Evolutionary conservation across 768 basidiomycete genomes (phyloP).

Genomic region (Naganishia friedmannii): DNA sequence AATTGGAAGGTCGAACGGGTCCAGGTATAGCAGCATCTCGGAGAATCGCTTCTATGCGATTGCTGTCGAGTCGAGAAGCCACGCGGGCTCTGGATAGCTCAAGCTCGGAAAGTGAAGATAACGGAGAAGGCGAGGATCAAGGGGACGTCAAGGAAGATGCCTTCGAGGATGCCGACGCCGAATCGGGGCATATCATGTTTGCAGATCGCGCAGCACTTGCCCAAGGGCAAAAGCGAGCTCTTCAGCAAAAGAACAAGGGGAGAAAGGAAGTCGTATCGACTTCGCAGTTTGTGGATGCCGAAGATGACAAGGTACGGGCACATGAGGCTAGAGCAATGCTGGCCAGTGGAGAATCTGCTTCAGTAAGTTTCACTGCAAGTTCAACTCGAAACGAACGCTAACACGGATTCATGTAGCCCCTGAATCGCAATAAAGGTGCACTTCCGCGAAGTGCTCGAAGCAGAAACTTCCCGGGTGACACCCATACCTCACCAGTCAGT

Average conservation of each 20-base stretch:
- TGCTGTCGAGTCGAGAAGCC: slow-evolving; percentile 25
- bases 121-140: slow-evolving; percentile 21
- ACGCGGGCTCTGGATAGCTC: background rate
- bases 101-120: background rate
- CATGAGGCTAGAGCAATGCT: slow-evolving; percentile 74
- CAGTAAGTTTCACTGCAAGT: slow-evolving; percentile 48
- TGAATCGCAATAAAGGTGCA: slow-evolving; percentile 32
- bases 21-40: slow-evolving; percentile 2
- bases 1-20: slow-evolving; percentile 65
- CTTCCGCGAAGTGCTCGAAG: slow-evolving; percentile 41
- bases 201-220: slow-evolving; percentile 43
- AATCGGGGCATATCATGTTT: slow-evolving; percentile 48
- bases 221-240: slow-evolving; percentile 32
- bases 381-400: background rate
- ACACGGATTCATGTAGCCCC: slow-evolving; percentile 34
- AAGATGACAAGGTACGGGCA: slow-evolving; percentile 61
- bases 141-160: slow-evolving; percentile 31
- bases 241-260: slow-evolving; percentile 39
- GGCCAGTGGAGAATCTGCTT: slow-evolving; percentile 21
- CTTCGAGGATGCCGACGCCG: slow-evolving; percentile 36
- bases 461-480: slow-evolving; percentile 32
- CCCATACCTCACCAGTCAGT: background rate
- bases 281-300: slow-evolving; percentile 52
- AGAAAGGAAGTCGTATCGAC: slow-evolving; percentile 38
- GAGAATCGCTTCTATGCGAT: slow-evolving; percentile 17